Evolutionary conservation across 306 rosid species (phyloP).

Genomic region (Cicer arietinum): DNA sequence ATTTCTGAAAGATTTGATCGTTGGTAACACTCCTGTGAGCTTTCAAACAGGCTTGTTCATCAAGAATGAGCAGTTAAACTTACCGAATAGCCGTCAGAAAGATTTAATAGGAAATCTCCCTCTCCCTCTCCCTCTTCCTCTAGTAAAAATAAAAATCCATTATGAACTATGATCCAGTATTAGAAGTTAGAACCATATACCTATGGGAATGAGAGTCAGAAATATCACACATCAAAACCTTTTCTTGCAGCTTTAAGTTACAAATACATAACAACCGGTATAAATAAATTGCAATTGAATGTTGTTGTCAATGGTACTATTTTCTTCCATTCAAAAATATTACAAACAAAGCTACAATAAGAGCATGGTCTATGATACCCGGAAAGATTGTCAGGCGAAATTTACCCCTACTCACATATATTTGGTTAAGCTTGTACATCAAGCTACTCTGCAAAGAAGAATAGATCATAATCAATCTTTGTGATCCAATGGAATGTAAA

Average conservation of each 20-base stretch:
- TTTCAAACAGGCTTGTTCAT: neutral
- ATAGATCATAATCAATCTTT: constrained; percentile 13
- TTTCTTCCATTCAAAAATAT: constrained; percentile 72
- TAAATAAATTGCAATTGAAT: constrained; percentile 28
- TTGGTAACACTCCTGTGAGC: too few species aligned
- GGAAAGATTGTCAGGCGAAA: constrained; percentile 83
- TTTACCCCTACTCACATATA: constrained; percentile 65
- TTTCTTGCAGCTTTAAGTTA: constrained; percentile 37
- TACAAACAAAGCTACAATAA: constrained; percentile 68
- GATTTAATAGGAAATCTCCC: too few species aligned
- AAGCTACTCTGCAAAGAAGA: constrained; percentile 75
- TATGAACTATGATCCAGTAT: neutral
- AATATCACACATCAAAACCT: constrained; percentile 10
- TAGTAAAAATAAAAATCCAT: neutral
- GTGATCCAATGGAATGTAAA: neutral
- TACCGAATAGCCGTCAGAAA: neutral
- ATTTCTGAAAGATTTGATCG: neutral
- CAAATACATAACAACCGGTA: neutral
- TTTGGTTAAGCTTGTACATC: constrained; percentile 80
- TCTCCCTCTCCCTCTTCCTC: too few species aligned
- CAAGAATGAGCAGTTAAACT: neutral
- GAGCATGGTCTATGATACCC: constrained; percentile 57
- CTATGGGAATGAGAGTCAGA: neutral
- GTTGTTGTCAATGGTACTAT: constrained; percentile 29
- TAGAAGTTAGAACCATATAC: neutral